These are phyloP conservation scores for Boletus tylopilopsis DNA, from an alignment of 768 basidiomycete genomes.

Conservation along the genomic window DNA sequence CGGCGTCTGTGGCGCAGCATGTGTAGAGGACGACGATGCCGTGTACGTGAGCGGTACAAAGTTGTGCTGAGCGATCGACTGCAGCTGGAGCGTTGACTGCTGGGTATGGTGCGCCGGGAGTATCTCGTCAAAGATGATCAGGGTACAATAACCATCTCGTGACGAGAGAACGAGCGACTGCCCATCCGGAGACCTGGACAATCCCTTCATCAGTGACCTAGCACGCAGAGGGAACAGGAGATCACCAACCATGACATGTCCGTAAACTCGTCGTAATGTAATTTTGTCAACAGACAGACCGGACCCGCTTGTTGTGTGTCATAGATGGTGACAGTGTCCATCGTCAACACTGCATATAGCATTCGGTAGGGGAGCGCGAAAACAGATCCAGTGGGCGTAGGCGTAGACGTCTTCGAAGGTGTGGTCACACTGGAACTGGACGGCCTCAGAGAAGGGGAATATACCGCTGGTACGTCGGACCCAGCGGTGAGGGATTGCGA, in stretches of 20 bases:
- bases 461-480: slow-evolving; percentile 4
- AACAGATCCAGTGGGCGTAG: slow-evolving; percentile 47
- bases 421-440: slow-evolving; percentile 10
- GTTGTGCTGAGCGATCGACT: slow-evolving; percentile 85
- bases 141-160: slow-evolving; percentile 95
- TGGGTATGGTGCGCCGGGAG: slow-evolving; percentile 85
- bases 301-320: slow-evolving; percentile 96
- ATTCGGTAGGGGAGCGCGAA: slow-evolving; percentile 92
- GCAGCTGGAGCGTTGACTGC: slow-evolving; percentile 85
- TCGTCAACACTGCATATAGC: slow-evolving; percentile 93
- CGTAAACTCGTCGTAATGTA: slow-evolving; percentile 98
- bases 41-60: slow-evolving; percentile 56
- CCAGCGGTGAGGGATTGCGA: slow-evolving; percentile 2
- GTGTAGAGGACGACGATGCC: slow-evolving; percentile 10
- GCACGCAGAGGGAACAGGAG: not conserved
- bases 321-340: slow-evolving; percentile 92
- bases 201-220: slow-evolving; percentile 3
- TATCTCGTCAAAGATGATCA: slow-evolving; percentile 93
- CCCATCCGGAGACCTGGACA: slow-evolving; percentile 87
- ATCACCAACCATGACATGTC: slow-evolving; percentile 86
- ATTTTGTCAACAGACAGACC: slow-evolving; percentile 84
- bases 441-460: slow-evolving; percentile 17
- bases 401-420: slow-evolving; percentile 20
- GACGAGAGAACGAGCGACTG: slow-evolving; percentile 89
- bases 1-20: slow-evolving; percentile 24